phyloP scores from a whole-genome alignment of 352 stramenopile species.

The Phytophthora pinifolia region DNA sequence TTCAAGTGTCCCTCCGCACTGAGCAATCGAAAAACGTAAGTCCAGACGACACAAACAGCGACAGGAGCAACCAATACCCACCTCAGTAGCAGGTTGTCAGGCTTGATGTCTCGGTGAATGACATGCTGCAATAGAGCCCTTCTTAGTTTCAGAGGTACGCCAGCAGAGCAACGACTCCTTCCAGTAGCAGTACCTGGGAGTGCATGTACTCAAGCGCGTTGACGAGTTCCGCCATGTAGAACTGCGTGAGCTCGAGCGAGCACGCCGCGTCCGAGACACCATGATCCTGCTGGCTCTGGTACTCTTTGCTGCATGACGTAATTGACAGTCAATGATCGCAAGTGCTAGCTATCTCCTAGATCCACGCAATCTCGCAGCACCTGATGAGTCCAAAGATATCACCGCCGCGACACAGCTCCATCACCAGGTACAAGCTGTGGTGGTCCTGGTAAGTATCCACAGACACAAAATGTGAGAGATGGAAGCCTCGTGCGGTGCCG shows the following conservation, averaged over 20 bases:
- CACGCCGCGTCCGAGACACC: constrained; percentile 66
- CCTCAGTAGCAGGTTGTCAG: constrained; percentile 89
- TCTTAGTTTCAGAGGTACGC: constrained; percentile 3
- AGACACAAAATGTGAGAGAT: constrained; percentile 28
- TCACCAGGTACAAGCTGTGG: constrained; percentile 88
- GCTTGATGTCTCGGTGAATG: constrained; percentile 97
- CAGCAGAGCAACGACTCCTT: background rate
- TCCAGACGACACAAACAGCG: background rate
- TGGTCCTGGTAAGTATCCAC: constrained; percentile 50
- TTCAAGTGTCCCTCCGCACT: constrained; percentile 85
- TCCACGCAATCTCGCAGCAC: constrained; percentile 22
- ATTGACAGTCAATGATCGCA: too few species aligned
- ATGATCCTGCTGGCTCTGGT: constrained; percentile 54
- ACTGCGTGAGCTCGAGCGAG: constrained; percentile 80
- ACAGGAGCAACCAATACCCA: constrained; percentile 7
- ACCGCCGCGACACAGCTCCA: constrained; percentile 84
- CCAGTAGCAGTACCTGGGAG: constrained; percentile 53
- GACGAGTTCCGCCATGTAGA: constrained; percentile 93
- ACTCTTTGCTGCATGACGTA: constrained; percentile 35
- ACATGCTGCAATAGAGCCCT: constrained; percentile 67
- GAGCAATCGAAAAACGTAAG: background rate
- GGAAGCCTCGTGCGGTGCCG: constrained; percentile 5
- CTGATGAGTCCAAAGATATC: constrained; percentile 82
- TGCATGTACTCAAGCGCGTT: constrained; percentile 95
- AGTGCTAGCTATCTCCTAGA: too few species aligned